A percentile compares a stretch with the other conserved stretches of the same genome.
Evolutionary conservation across 176 grass and related monocot species (phyloP).

Genomic region (Carex parvula): DNA sequence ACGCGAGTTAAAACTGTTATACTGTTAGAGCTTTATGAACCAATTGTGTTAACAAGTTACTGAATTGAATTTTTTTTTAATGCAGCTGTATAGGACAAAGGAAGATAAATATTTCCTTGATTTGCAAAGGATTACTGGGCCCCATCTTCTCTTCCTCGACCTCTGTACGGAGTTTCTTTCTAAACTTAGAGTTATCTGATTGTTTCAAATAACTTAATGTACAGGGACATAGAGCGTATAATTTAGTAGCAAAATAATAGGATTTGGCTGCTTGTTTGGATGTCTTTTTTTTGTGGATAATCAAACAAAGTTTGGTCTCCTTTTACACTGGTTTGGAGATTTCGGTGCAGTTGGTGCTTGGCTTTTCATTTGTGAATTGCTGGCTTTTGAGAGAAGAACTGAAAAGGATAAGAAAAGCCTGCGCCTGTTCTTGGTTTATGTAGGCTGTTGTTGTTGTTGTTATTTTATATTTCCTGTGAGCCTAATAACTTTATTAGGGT

Average conservation of each 20-base stretch:
- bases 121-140: slow-evolving; percentile 77
- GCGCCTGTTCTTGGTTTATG: neutral
- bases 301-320: slow-evolving; percentile 22
- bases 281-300: neutral
- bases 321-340: neutral
- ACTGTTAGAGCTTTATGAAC: neutral
- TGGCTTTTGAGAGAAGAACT: slow-evolving; percentile 3
- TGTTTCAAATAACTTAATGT: slow-evolving; percentile 4
- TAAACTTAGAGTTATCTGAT: slow-evolving; percentile 73
- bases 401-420: neutral
- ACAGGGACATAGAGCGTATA: neutral
- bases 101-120: slow-evolving; percentile 88
- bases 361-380: neutral
- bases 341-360: neutral
- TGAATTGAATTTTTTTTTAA: neutral
- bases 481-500: neutral
- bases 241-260: slow-evolving; percentile 4
- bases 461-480: neutral
- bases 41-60: neutral
- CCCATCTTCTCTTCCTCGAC: slow-evolving; percentile 81
- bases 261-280: slow-evolving; percentile 10
- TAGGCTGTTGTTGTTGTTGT: neutral
- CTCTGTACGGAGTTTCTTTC: slow-evolving; percentile 81
- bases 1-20: neutral
- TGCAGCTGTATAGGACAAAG: slow-evolving; percentile 85